phyloP scores from a whole-genome alignment of 2,329 filamentous ascomycete species.

The Pyrenophora teres region DNA sequence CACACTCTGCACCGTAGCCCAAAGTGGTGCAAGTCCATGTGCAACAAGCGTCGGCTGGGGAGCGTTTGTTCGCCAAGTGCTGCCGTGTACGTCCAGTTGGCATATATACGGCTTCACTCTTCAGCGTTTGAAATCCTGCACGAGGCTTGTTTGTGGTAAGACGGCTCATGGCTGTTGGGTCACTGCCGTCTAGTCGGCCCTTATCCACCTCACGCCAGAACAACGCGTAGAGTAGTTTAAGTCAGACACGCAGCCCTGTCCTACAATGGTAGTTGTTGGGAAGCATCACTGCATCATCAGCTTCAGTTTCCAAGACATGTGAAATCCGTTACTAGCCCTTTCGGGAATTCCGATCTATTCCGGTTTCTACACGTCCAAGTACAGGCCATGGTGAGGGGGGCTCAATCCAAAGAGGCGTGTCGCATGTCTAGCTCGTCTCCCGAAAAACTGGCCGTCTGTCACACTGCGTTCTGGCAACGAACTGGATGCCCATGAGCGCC shows the following conservation, averaged over 20 bases:
- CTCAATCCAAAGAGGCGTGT: not conserved
- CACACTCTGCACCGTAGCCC: not conserved
- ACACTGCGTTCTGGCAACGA: conserved; percentile 1
- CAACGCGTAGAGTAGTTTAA: not conserved
- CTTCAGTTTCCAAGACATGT: not conserved
- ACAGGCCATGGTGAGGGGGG: not conserved
- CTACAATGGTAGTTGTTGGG: not conserved
- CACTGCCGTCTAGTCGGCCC: not conserved
- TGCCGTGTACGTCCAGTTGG: not conserved
- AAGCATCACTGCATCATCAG: not conserved
- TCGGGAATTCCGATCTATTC: not conserved
- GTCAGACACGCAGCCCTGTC: not conserved
- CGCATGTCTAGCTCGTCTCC: conserved; percentile 4
- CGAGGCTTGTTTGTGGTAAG: not conserved
- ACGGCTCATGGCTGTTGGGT: not conserved
- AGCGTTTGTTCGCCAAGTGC: not conserved
- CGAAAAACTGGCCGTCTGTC: conserved; percentile 1
- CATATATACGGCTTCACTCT: not conserved
- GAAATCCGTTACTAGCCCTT: not conserved
- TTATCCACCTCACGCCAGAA: not conserved
- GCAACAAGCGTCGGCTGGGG: not conserved
- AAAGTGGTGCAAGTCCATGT: not conserved
- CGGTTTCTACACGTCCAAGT: not conserved
- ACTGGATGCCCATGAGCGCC: not conserved
- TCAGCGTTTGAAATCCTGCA: not conserved